Conservation (phyloP, 2,329 filamentous ascomycete species). For the Penicillium sp. region DNA sequence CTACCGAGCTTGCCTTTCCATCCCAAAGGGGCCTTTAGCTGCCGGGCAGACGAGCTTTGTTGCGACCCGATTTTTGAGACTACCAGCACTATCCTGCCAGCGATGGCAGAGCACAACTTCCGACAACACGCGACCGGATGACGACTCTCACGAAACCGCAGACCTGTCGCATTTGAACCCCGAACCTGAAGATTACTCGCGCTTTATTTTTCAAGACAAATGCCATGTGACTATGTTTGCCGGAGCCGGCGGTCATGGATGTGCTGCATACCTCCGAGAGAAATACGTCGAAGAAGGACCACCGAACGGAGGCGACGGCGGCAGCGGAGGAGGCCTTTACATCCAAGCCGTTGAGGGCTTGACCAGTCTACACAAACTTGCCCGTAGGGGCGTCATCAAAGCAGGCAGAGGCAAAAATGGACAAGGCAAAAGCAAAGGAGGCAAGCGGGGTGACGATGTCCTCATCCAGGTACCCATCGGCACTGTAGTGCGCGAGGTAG, state of each 20-base stretch:
- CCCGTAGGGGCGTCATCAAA: constrained; percentile 64
- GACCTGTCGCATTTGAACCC: constrained; percentile 68
- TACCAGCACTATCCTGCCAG: constrained; percentile 4
- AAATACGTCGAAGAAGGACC: constrained; percentile 86
- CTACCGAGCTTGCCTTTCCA: constrained; percentile 8
- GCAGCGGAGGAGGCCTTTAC: constrained; percentile 86
- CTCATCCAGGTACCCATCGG: constrained; percentile 89
- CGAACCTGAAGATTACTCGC: constrained; percentile 76
- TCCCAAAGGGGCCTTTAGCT: constrained; percentile 12
- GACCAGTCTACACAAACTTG: constrained; percentile 89
- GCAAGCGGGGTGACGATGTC: constrained; percentile 80
- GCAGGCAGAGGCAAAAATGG: constrained; percentile 47
- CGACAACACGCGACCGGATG: constrained; percentile 4
- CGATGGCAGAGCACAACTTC: constrained; percentile 26
- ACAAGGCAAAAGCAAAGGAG: constrained; percentile 52
- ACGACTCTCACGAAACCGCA: constrained; percentile 19
- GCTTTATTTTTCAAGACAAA: constrained; percentile 81
- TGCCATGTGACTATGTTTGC: constrained; percentile 74
- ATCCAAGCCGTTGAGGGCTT: constrained; percentile 90
- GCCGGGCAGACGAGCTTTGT: constrained; percentile 15
- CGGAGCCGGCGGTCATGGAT: constrained; percentile 83
- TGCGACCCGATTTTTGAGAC: constrained; percentile 10
- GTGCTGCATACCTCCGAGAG: constrained; percentile 89
- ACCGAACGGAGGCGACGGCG: constrained; percentile 91
- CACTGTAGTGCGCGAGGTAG: constrained; percentile 81